phyloP scores from a whole-genome alignment of 176 grass and related monocot genomes.

The Triticum timopheevii region DNA sequence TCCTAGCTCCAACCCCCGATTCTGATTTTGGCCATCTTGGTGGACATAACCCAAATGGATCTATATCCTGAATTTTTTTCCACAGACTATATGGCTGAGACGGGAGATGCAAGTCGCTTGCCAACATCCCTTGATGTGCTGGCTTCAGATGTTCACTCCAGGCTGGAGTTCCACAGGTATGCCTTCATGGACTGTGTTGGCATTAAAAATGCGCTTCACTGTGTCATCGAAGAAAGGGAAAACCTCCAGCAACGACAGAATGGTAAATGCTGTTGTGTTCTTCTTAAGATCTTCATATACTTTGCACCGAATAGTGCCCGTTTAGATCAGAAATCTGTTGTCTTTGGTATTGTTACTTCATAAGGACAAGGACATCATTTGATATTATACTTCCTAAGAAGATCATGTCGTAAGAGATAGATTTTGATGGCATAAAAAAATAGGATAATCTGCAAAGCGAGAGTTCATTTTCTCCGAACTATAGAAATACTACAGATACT shows the following conservation, averaged over 20 bases:
- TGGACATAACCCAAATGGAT: not conserved
- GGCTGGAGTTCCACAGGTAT: conserved; percentile 11
- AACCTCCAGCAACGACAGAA: not conserved
- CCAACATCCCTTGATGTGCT: not conserved
- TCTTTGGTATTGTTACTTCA: not conserved
- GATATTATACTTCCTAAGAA: not conserved
- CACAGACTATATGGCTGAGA: conserved; percentile 6
- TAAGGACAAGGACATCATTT: not conserved
- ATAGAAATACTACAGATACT: not conserved
- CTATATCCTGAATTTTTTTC: not conserved
- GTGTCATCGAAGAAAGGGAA: conserved; percentile 14
- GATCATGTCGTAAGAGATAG: not conserved
- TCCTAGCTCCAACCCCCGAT: not conserved
- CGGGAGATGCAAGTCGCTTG: not conserved
- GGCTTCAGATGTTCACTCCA: conserved; percentile 23
- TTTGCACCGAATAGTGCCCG: not conserved
- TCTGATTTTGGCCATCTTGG: not conserved
- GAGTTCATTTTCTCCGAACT: not conserved
- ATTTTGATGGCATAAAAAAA: not conserved
- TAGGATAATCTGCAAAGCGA: not conserved
- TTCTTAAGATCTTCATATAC: not conserved
- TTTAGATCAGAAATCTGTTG: not conserved
- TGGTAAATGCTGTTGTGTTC: not conserved
- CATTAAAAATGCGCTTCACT: not conserved
- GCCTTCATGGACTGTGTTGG: not conserved